Conservation (phyloP, 495 filamentous ascomycete genomes). For the Bathelium albidoporum region DNA sequence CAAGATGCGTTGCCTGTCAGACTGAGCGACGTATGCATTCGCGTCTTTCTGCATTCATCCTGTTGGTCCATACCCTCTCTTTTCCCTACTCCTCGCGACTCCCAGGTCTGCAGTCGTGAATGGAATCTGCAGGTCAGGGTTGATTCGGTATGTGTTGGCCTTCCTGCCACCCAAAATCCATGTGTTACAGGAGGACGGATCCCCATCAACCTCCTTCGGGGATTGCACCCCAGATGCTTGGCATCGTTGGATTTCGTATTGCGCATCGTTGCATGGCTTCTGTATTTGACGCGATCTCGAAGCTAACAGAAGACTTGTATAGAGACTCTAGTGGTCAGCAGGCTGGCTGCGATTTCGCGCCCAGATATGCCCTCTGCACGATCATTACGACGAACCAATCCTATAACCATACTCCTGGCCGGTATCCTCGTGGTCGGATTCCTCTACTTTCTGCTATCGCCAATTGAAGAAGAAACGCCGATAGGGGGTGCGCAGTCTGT, state of each 20-base stretch:
- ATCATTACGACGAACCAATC: conserved; percentile 40
- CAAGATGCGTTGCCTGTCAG: not conserved
- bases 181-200: not conserved
- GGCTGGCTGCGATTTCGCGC: not conserved
- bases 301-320: not conserved
- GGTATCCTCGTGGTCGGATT: conserved; percentile 52
- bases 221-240: not conserved
- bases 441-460: conserved; percentile 40
- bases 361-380: conserved; percentile 18
- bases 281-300: not conserved
- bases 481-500: conserved; percentile 4
- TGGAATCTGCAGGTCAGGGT: not conserved
- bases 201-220: not conserved
- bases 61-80: not conserved
- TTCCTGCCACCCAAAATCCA: not conserved
- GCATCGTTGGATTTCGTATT: not conserved
- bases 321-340: conserved; percentile 1
- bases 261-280: not conserved
- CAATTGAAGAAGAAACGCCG: conserved; percentile 1
- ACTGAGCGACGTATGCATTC: not conserved
- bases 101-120: not conserved
- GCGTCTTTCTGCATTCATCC: not conserved
- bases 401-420: conserved; percentile 55
- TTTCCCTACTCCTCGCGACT: no score
- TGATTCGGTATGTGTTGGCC: not conserved